Percentiles rank a stretch among this genome's conserved stretches.
Evolutionary conservation across 805 yeast species (phyloP).

Genomic region (Komagataella populi): DNA sequence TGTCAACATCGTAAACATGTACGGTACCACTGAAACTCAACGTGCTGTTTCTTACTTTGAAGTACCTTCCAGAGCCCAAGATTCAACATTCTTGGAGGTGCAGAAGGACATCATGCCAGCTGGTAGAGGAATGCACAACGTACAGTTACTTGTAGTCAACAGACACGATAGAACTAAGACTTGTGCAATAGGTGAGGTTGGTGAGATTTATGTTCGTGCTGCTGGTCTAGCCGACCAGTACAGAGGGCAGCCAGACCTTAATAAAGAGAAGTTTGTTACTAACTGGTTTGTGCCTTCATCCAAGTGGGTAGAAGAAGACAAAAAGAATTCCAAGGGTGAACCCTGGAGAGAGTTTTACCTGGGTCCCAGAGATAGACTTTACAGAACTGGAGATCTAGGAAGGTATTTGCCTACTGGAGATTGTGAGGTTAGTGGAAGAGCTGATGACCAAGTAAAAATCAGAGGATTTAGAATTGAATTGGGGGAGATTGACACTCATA

Average conservation of each 20-base stretch:
- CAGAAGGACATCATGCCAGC: slow-evolving; percentile 97
- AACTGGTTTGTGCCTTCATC: slow-evolving; percentile 78
- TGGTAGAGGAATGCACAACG: slow-evolving; percentile 94
- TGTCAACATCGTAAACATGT: slow-evolving; percentile 89
- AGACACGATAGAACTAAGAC: slow-evolving; percentile 77
- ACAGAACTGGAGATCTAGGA: slow-evolving; percentile 96
- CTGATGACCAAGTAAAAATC: slow-evolving; percentile 96
- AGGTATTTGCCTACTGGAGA: slow-evolving; percentile 95
- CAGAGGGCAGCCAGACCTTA: slow-evolving; percentile 80
- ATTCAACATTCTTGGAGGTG: slow-evolving; percentile 61
- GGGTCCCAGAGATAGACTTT: slow-evolving; percentile 92
- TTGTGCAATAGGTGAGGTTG: slow-evolving; percentile 98
- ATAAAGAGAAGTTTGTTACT: slow-evolving; percentile 73
- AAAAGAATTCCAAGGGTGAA: slow-evolving; percentile 27
- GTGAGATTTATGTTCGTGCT: slow-evolving; percentile 96
- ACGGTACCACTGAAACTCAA: slow-evolving; percentile 98
- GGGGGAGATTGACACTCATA: slow-evolving; percentile 96
- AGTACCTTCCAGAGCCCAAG: slow-evolving; percentile 58
- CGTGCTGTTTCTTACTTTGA: slow-evolving; percentile 93
- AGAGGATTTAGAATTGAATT: slow-evolving; percentile 97
- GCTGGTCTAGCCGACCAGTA: slow-evolving; percentile 97
- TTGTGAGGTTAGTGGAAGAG: slow-evolving; percentile 97
- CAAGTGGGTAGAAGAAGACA: slow-evolving; percentile 49
- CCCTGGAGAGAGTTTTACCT: slow-evolving; percentile 73
- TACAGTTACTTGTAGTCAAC: slow-evolving; percentile 87